Evolutionary conservation across 2,329 filamentous ascomycete genomes (phyloP).

Genomic region (Tolypocladium guangdongense): DNA sequence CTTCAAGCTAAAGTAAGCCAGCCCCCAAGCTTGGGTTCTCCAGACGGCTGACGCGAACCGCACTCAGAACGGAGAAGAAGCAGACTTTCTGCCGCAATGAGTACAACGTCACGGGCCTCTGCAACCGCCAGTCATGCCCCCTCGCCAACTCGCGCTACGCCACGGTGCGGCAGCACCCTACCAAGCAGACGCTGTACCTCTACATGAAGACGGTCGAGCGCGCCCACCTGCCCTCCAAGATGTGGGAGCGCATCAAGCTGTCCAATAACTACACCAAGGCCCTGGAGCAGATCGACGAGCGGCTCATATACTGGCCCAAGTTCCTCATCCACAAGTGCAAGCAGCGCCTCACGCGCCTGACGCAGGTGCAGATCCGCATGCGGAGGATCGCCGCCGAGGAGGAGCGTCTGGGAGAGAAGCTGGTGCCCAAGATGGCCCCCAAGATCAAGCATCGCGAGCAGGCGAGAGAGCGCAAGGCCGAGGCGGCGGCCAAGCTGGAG

Average conservation of each 20-base stretch:
- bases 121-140: constrained; percentile 80
- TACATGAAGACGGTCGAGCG: constrained; percentile 96
- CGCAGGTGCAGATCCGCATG: constrained; percentile 78
- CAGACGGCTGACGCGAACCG: constrained; percentile 14
- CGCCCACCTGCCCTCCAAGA: constrained; percentile 74
- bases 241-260: constrained; percentile 90
- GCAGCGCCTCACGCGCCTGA: constrained; percentile 83
- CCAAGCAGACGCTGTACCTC: constrained; percentile 74
- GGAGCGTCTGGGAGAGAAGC: constrained; percentile 73
- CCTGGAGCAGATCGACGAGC: constrained; percentile 74
- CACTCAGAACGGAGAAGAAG: constrained; percentile 61
- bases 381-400: constrained; percentile 79
- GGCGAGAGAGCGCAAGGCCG: constrained; percentile 65
- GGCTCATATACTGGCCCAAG: constrained; percentile 88
- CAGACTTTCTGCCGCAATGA: constrained; percentile 95
- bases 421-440: constrained; percentile 82
- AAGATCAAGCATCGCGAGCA: constrained; percentile 73
- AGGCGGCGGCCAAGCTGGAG: constrained; percentile 86
- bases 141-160: constrained; percentile 89
- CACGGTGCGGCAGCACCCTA: constrained; percentile 76
- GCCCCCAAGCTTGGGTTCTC: background rate
- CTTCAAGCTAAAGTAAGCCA: constrained; percentile 76
- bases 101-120: constrained; percentile 76
- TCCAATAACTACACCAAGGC: constrained; percentile 86
- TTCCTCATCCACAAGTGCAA: constrained; percentile 93